A percentile compares a stretch with the other conserved stretches of the same genome.
Conservation (phyloP, 73 alveolate genomes). For the Symbiodinium natans region DNA sequence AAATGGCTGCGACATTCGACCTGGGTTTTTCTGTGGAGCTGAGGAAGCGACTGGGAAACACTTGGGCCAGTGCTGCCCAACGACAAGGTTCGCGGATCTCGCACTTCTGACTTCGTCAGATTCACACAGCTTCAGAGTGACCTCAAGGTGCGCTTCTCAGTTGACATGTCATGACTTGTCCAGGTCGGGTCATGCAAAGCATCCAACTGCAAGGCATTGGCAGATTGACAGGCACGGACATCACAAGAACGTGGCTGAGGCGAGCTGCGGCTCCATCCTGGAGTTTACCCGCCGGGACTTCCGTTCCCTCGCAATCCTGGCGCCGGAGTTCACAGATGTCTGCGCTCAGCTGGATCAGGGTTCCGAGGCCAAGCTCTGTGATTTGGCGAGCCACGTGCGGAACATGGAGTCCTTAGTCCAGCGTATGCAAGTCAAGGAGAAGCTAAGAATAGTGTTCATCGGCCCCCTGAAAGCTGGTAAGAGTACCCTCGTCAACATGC, state of each 20-base stretch:
- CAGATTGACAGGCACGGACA: no score
- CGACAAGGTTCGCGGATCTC: constrained; percentile 14
- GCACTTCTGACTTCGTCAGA: neutral
- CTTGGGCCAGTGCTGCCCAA: neutral
- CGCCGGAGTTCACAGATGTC: constrained; percentile 7
- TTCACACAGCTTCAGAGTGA: constrained; percentile 16
- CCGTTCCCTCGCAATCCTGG: neutral
- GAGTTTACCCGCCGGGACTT: constrained; percentile 30
- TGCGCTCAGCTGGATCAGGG: neutral
- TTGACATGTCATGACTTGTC: neutral
- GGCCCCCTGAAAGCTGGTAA: constrained; percentile 48
- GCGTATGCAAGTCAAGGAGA: constrained; percentile 28
- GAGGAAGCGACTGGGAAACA: constrained; percentile 16
- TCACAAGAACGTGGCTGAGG: constrained; percentile 23
- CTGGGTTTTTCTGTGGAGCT: neutral
- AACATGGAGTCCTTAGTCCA: constrained; percentile 26
- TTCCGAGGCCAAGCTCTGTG: neutral
- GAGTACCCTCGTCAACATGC: constrained; percentile 22
- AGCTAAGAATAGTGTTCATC: constrained; percentile 16
- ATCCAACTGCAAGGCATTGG: neutral
- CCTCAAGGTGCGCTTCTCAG: neutral
- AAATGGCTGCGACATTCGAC: neutral
- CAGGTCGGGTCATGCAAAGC: neutral
- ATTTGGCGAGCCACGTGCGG: neutral
- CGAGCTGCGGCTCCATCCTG: constrained; percentile 31